Conservation (phyloP, 2,329 filamentous ascomycete genomes). For the Beauveria caledonica region DNA sequence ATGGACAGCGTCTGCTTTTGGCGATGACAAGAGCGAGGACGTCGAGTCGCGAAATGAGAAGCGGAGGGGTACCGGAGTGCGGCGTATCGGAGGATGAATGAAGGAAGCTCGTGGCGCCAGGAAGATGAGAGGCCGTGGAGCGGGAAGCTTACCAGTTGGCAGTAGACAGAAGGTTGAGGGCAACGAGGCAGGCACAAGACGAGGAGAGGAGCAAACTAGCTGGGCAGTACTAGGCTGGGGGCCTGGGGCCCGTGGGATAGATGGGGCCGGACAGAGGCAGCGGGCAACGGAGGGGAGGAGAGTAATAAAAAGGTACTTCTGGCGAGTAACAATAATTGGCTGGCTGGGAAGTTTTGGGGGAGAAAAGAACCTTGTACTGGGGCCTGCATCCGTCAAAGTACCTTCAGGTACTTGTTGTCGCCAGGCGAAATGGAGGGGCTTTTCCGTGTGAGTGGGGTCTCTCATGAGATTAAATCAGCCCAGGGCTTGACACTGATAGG, state of each 20-base stretch:
- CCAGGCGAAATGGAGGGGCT: conserved; percentile 4
- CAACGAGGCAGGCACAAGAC: background rate
- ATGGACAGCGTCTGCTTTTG: background rate
- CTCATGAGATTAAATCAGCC: conserved; percentile 34
- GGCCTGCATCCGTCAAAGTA: background rate
- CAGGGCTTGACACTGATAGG: conserved; percentile 22
- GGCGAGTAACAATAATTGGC: no score
- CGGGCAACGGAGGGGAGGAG: background rate
- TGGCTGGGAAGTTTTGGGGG: no score
- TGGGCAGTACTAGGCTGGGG: conserved; percentile 1
- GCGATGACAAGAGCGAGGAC: background rate
- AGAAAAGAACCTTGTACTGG: background rate
- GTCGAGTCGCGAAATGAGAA: conserved; percentile 6
- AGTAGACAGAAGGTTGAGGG: background rate
- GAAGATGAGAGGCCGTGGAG: conserved; percentile 4
- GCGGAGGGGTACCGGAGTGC: background rate
- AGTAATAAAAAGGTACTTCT: no score
- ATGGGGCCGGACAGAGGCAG: background rate
- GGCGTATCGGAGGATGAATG: conserved; percentile 10
- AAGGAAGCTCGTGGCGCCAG: conserved; percentile 9
- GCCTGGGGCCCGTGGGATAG: background rate
- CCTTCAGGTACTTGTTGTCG: conserved; percentile 9
- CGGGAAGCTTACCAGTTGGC: background rate
- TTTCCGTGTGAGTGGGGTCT: conserved; percentile 33
- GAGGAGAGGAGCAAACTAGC: background rate